A percentile compares a stretch with the other conserved stretches of the same genome.
These are phyloP conservation scores for Phytophthora citrophthora DNA, from an alignment of 352 stramenopile species.

Conservation along the genomic window DNA sequence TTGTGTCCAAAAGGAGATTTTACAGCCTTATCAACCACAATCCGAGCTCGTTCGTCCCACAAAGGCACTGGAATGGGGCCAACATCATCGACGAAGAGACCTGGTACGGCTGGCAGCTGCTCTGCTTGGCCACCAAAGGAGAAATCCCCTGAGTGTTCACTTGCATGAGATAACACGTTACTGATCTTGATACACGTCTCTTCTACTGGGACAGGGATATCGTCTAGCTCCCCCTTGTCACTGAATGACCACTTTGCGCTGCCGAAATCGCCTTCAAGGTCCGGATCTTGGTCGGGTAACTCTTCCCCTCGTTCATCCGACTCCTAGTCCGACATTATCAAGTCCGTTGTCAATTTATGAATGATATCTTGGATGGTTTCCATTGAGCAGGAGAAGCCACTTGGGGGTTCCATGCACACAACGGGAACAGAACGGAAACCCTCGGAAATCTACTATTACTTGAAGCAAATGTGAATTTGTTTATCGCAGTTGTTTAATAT, in stretches of 20 bases:
- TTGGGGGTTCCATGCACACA: too few species aligned
- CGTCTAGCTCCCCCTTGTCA: not conserved
- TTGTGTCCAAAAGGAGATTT: slow-evolving; percentile 40
- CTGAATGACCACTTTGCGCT: not conserved
- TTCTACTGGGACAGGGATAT: not conserved
- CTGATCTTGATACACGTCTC: slow-evolving; percentile 9
- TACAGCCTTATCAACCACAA: slow-evolving; percentile 14
- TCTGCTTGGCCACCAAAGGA: slow-evolving; percentile 15
- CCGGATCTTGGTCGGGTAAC: not conserved
- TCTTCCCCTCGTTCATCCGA: not conserved
- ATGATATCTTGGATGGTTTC: too few species aligned
- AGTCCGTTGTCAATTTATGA: too few species aligned
- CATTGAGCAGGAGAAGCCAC: too few species aligned
- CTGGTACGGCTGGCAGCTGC: slow-evolving; percentile 7
- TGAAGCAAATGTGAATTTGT: too few species aligned
- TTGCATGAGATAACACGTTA: slow-evolving; percentile 11
- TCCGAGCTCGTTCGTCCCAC: not conserved
- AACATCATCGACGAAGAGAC: slow-evolving; percentile 21
- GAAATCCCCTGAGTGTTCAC: slow-evolving; percentile 6
- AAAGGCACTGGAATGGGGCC: slow-evolving; percentile 25
- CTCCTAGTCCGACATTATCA: not conserved
- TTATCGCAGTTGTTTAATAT: too few species aligned
- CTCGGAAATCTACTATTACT: too few species aligned
- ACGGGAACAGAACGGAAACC: too few species aligned
- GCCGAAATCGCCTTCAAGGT: slow-evolving; percentile 1